Base-by-base conservation (phyloP, 208 protist species). In the Crithidia fasciculata region DNA sequence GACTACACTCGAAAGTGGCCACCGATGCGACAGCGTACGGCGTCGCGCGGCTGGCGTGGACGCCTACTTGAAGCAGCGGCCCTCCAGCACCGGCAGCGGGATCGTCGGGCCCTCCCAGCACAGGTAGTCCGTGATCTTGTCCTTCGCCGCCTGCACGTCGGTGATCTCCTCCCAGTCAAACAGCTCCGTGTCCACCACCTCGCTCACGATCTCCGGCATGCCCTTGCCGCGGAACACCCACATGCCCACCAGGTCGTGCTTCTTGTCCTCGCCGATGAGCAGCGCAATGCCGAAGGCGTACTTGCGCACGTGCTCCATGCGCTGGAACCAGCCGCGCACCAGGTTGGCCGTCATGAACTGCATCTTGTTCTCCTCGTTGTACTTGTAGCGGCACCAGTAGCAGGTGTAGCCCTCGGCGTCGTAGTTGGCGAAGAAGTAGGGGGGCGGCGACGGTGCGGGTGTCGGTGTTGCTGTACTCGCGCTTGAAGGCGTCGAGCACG, bases 291-390 rank as follows among this genome's bases (percentile, higher is more conserved):
- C 88, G 72, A 92, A 94, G 64, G 87, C 83, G 83, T 94, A 94
- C 81, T 94, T 92, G 82, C 87, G 89, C 45, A 78, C 74, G 83
- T 91, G 86, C 80, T 92, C 86, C 89, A 94, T 94, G 76, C 89
- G 89, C 85, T 91, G 86, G 81, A 94, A 94, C 89, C 86, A 92
- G 57, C 86, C 89, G 57, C 89, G 84, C 56, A 88, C 78, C 13
- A 92, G 84, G 84, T 94, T 94, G 47, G 89, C 84, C 57, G 89
- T 94, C 89, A 94, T 94, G 87, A 91, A 94, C 63, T 88, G 84
- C 89, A 84, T 89, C 75, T 80, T 88, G 74, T 89, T 91, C 58
- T 91, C 85, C 70, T 93, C 88, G 71, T 93, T 93, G 78, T 93
- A 90, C 82, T 91, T 93, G 86, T 91, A 91, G 61, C 76, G 69